A percentile compares a stretch with the other conserved stretches of the same genome.
Conservation (phyloP, 108 stramenopile genomes). For the Skeletonema menzelii region DNA sequence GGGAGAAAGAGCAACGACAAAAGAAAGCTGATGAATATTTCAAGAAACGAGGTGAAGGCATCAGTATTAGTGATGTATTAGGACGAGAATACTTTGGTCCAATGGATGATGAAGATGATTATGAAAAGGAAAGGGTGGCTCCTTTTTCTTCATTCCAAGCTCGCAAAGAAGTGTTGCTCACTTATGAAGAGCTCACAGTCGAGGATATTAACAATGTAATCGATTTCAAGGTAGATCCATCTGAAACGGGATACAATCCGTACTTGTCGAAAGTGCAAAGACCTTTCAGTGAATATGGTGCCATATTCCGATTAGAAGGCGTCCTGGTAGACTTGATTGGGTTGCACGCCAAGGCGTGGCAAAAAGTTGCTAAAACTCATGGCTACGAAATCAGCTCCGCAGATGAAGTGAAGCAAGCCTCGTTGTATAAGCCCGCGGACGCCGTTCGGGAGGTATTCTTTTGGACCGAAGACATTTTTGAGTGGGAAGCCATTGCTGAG, state of each 20-base stretch:
- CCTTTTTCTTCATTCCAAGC: conserved; percentile 53
- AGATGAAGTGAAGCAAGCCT: conserved; percentile 58
- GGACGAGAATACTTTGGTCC: conserved; percentile 42
- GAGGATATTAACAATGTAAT: conserved; percentile 65
- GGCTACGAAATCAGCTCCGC: conserved; percentile 45
- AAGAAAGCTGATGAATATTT: conserved; percentile 35
- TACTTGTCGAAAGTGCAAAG: conserved; percentile 65
- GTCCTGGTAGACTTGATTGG: conserved; percentile 73
- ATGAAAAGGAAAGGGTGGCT: conserved; percentile 44
- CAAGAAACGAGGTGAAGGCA: conserved; percentile 17
- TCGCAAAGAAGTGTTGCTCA: conserved; percentile 62
- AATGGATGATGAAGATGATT: conserved; percentile 47
- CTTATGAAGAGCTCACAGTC: conserved; percentile 62
- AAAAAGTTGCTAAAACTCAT: conserved; percentile 57
- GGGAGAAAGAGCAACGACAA: conserved; percentile 42
- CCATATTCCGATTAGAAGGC: conserved; percentile 80
- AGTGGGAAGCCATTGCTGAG: conserved; percentile 43
- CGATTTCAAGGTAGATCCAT: conserved; percentile 59
- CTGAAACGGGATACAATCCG: conserved; percentile 61
- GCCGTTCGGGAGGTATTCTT: conserved; percentile 64
- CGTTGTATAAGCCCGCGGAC: conserved; percentile 57
- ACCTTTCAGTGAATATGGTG: conserved; percentile 77
- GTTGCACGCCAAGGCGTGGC: conserved; percentile 69
- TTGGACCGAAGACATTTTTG: conserved; percentile 67
- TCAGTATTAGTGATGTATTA: conserved; percentile 36